Evolutionary conservation across 2,329 filamentous ascomycete genomes (phyloP).

Genomic region (Alternaria ventricosa): DNA sequence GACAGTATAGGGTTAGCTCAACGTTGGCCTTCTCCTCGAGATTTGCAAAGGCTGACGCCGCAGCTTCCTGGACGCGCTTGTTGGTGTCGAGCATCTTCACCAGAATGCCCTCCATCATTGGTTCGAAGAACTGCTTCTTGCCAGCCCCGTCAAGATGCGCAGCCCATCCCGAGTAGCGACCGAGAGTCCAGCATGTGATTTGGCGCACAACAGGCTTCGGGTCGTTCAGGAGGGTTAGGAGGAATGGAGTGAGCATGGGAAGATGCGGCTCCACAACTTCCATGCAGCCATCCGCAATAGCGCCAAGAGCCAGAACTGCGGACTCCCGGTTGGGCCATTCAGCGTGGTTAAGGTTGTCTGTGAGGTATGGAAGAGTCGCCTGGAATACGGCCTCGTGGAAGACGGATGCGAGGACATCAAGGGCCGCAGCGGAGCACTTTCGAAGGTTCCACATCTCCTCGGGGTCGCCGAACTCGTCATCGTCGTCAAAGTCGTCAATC

Average conservation of each 20-base stretch:
- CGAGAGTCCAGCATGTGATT: conserved; percentile 97
- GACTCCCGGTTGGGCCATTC: conserved; percentile 95
- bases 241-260: conserved; percentile 86
- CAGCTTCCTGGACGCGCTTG: conserved; percentile 97
- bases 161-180: conserved; percentile 92
- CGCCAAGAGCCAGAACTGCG: conserved; percentile 90
- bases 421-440: conserved; percentile 94
- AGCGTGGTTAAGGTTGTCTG: conserved; percentile 82
- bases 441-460: conserved; percentile 95
- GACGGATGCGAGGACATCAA: conserved; percentile 91
- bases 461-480: conserved; percentile 74
- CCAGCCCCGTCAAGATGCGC: conserved; percentile 73
- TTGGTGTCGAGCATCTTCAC: conserved; percentile 95
- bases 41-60: conserved; percentile 93
- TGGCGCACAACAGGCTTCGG: conserved; percentile 88
- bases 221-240: conserved; percentile 85
- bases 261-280: conserved; percentile 88
- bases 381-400: conserved; percentile 90
- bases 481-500: conserved; percentile 75
- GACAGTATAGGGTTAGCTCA: conserved; percentile 81
- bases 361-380: conserved; percentile 89
- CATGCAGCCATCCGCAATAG: conserved; percentile 94
- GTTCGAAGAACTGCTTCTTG: conserved; percentile 82
- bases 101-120: conserved; percentile 96
- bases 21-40: conserved; percentile 91